Conservation (phyloP, 495 filamentous ascomycete genomes). For the Cercophora newfieldiana region DNA sequence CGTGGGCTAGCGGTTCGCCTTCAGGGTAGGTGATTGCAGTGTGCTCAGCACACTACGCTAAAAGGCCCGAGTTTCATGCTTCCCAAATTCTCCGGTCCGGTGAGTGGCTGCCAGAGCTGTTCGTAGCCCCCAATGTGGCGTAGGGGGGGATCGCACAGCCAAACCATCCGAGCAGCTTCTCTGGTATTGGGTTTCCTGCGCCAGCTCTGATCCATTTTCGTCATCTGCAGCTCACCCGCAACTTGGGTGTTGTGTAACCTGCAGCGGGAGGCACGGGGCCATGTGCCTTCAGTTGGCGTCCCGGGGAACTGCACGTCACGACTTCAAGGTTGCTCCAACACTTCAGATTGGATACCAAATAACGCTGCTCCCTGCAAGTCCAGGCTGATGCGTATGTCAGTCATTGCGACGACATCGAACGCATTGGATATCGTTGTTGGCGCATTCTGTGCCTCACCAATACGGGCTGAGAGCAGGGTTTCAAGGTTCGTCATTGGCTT, state of each 20-base stretch:
- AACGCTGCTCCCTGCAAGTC: neutral
- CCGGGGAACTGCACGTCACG: neutral
- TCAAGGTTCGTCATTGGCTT: neutral
- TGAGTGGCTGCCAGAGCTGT: neutral
- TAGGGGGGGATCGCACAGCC: neutral
- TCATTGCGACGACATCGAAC: neutral
- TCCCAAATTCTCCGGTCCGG: neutral
- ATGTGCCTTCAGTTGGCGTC: neutral
- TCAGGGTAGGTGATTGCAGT: neutral
- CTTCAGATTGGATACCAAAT: neutral
- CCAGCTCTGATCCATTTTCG: neutral
- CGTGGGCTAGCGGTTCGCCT: neutral
- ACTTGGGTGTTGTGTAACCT: neutral
- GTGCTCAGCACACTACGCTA: neutral
- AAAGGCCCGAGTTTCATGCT: neutral
- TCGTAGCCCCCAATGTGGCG: neutral
- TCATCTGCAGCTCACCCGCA: neutral
- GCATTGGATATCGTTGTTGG: neutral
- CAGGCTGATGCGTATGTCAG: neutral
- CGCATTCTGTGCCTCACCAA: neutral
- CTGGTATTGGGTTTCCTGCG: neutral
- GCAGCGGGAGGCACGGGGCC: neutral
- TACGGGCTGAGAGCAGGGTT: neutral
- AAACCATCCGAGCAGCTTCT: neutral
- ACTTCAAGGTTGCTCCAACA: neutral